Base-by-base conservation (phyloP, 2,329 filamentous ascomycete genomes). In the Hypoxylon sp. region DNA sequence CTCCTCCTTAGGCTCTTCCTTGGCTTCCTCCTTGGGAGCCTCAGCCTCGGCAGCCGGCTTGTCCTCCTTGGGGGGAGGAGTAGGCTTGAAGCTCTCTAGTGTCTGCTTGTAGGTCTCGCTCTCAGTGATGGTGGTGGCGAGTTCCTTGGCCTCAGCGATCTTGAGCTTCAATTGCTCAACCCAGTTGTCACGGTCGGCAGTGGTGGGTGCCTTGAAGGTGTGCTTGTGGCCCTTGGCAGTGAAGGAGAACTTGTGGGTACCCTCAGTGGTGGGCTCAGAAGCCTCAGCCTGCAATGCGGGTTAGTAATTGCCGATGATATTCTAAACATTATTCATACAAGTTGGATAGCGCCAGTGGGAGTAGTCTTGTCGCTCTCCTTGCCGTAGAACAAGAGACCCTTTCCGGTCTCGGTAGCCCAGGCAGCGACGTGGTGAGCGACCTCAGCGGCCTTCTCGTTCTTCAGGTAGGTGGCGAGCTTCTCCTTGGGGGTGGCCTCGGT, bases 401-500 rank as follows among this genome's bases (percentile, higher is more conserved):
- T 97, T 81, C 95, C 95, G 66, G 95, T 98, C 86, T 97, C 90
- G 75, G 90, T 90, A 71, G 95, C 94, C 94, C 96, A 98, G 37
- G 96, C 92, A 74, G 90, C 91, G 75, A 92, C 91, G 73, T 92
- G 88, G 84, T 97, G 91, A 69, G 92, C 91, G 73, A 91, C 82
- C 69, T 88, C 86, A 60, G 90, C 86, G 63, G 91, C 86, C 91
- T 98, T 98, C 88, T 97, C 94, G 77, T 90, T 91, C 83, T 94
- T 93, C 75, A 97, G 87, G 85, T 95, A 98, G 76, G 87, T 84
- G 74, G 86, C 82, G 64, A 98, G 87, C 79, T 91, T 87, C 83
- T 95, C 91, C 75, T 89, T 83, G 77, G 94, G 89, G 67, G 97
- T 82, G 55, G 92, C 83, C 62, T 94, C 92, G 55, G 88, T 85